phyloP scores from a whole-genome alignment of 1,284 basidiomycete genomes.

The Gomphus bonarii region DNA sequence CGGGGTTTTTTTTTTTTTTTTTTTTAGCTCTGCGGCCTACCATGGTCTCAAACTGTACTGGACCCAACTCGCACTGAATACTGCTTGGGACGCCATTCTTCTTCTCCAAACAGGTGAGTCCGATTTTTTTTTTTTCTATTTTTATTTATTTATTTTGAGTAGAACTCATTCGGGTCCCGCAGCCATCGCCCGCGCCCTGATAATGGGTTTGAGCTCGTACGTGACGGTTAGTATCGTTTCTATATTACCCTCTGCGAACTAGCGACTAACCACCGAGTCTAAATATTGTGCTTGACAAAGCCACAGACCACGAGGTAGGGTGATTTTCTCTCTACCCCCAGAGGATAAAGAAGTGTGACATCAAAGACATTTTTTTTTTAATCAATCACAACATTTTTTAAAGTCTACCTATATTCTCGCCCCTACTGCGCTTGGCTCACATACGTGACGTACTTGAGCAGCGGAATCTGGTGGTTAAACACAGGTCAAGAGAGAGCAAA shows the following conservation, averaged over 20 bases:
- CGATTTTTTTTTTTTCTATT: too few species aligned
- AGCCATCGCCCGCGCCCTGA: constrained; percentile 7
- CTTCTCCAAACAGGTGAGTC: constrained; percentile 44
- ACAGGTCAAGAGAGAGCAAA: neutral
- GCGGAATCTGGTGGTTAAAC: constrained; percentile 47
- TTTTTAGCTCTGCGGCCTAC: constrained; percentile 33
- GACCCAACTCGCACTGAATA: constrained; percentile 57
- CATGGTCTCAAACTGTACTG: constrained; percentile 59
- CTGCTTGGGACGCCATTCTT: constrained; percentile 66
- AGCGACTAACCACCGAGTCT: neutral
- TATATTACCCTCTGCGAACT: neutral
- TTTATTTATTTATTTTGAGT: neutral
- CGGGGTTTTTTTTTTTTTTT: too few species aligned
- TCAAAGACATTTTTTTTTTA: neutral
- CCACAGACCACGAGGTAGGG: constrained; percentile 22
- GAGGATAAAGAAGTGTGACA: too few species aligned
- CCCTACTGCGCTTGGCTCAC: constrained; percentile 59
- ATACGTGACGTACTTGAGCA: constrained; percentile 65
- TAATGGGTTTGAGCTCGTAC: constrained; percentile 19
- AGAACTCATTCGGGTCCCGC: constrained; percentile 32
- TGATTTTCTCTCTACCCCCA: too few species aligned
- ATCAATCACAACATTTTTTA: neutral
- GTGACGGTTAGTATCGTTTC: constrained; percentile 42
- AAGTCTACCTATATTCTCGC: constrained; percentile 45
- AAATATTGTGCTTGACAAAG: constrained; percentile 37